Evolutionary conservation across 176 grass and related monocot genomes (phyloP).

Genomic region (Carex scoparia): DNA sequence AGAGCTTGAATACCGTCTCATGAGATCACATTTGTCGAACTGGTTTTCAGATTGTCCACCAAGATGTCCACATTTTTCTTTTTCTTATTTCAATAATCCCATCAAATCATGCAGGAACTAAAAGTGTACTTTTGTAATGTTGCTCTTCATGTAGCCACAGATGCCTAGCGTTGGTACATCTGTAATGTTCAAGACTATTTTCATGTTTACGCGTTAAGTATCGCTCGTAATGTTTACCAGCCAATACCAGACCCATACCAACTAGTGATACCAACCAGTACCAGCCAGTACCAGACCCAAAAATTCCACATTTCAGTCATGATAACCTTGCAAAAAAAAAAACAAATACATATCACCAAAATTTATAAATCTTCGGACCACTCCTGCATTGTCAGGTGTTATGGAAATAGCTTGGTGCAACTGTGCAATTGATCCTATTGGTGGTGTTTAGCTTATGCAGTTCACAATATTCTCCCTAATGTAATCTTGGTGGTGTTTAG

Average conservation of each 20-base stretch:
- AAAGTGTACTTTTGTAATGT: not conserved
- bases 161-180: constrained; percentile 43
- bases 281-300: not conserved
- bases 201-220: constrained; percentile 32
- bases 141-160: not conserved
- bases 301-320: not conserved
- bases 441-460: too few species aligned
- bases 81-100: not conserved
- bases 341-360: not conserved
- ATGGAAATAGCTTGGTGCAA: too few species aligned
- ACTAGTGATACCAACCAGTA: not conserved
- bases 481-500: too few species aligned
- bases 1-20: not conserved
- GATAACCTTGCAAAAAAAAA: constrained; percentile 19
- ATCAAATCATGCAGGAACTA: not conserved
- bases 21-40: not conserved
- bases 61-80: not conserved
- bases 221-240: constrained; percentile 19
- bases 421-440: too few species aligned
- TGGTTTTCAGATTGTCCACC: not conserved
- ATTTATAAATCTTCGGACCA: too few species aligned
- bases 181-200: constrained; percentile 37
- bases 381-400: too few species aligned
- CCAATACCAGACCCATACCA: not conserved
- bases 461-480: too few species aligned